Evolutionary conservation across 129 eudicot species (phyloP), one percentile per base, ranked within the genome.

Genomic region (Chrysanthemum makinoi): DNA sequence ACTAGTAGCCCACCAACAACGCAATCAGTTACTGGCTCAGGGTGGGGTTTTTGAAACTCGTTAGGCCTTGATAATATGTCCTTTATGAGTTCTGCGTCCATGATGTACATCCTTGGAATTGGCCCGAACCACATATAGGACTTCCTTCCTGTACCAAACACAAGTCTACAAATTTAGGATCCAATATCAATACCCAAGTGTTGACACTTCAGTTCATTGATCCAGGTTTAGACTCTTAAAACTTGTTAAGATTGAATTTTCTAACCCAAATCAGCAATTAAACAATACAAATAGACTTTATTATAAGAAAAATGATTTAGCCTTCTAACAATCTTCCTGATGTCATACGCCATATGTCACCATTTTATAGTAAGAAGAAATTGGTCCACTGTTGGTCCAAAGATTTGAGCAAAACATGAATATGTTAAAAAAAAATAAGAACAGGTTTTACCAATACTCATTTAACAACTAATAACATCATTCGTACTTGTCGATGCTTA

Each of bases 121-220:
- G 89, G 84, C 66, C 87, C 93, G 12, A 87, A 47, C 89, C 93
- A 87, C 20, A 76, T 48, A 39, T 69, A 87, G 1, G 80, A 74
- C 30, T 46, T 84, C 51, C 79, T 80, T 5, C 93, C 93, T 83
- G 63, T 39, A 35, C 44, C 11, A 77, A 81, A 20, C 58, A 7
- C 9, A 49, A 0, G 22, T 7, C 39, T 6, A 30, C 2, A 55
- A n/a, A 24, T 68, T 6, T 50, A 53, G 58, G 6, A 53, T 53
- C 18, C 9, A 53, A 16, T 16, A 5, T 53, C 44, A 35, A 35
- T 35, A 35, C 44, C 1, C 0, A 5, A 35, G 43, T 35, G 44
- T 35, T 35, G 44, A 35, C 44, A 35, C 44, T 35, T 35, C 8
- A 35, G 43, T 35, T 35, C 6, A 35, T 35, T 35, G 43, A 5